Base-by-base conservation (phyloP, 495 filamentous ascomycete genomes). In the Xylaria bambusicola region DNA sequence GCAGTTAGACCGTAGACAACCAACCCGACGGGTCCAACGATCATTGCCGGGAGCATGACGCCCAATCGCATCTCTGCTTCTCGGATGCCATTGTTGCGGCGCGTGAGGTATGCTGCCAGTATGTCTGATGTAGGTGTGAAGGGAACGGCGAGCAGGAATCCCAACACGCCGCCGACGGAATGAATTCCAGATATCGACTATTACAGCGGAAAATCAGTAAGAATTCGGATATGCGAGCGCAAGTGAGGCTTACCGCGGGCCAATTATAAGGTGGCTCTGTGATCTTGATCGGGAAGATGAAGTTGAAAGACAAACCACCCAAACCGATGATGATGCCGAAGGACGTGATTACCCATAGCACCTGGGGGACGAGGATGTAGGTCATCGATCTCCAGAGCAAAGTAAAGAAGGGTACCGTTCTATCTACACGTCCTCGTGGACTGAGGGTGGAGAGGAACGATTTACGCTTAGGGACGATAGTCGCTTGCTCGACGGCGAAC, bases 61-160 rank as follows among this genome's bases (percentile, higher is more conserved):
- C 80, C 79, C 2, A 86, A 72, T 2, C 83, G 81, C 82, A 86
- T 85, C 65, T 86, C 83, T 35, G 83, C 79, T 64, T 86, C 83
- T 53, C 83, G 81, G 62, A 85, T 80, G 41, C 76, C 74, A 57
- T 75, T 70, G 70, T 86, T 86, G 26, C 74, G 71, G 21, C 75
- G 75, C 2, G 82, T 85, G 2, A 82, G 75, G 63, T 75, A 71
- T 20, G 83, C 83, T 2, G 82, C 83, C 13, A 86, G 72, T 18
- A 72, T 71, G 63, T 86, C 82, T 0, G 82, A 84, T 6, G 76
- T 76, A 1, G 79, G 73, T 8, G 80, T 80, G 65, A 86, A 82
- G 7, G 83, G 83, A 35, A 86, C 66, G 26, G 83, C 82, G 29
- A 84, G 68, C 21, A 74, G 52, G 62, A 79, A 86, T 23, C 83